These are phyloP conservation scores for Ceriops decandra DNA, from an alignment of 345 rosid species.

Conservation along the genomic window DNA sequence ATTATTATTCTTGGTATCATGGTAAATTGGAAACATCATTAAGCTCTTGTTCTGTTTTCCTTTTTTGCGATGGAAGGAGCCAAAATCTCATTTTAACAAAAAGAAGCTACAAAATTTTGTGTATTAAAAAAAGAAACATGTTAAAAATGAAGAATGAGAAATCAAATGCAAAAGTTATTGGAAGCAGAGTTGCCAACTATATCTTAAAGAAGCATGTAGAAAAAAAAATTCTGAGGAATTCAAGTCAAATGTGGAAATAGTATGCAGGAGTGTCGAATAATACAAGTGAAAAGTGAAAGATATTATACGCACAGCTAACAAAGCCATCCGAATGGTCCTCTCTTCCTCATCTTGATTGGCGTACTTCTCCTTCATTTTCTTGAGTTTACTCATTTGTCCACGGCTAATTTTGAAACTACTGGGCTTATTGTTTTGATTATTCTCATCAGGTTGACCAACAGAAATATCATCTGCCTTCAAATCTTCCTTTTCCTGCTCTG, in stretches of 20 bases:
- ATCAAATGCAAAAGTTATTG: not conserved
- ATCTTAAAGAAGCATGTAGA: no score
- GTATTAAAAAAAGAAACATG: no score
- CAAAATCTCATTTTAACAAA: no score
- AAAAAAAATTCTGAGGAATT: not conserved
- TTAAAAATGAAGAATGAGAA: not conserved
- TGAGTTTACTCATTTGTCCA: constrained; percentile 83
- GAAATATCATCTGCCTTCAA: constrained; percentile 28
- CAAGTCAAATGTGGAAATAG: not conserved
- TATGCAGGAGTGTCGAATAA: not conserved
- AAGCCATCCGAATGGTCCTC: constrained; percentile 72
- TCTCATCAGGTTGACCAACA: constrained; percentile 39
- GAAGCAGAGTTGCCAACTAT: not conserved
- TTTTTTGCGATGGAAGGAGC: no score
- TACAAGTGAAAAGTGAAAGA: not conserved
- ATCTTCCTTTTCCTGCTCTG: constrained; percentile 42
- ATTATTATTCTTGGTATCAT: no score
- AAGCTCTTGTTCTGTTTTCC: no score
- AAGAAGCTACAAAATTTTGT: no score
- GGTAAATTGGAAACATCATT: no score
- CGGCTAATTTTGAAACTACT: constrained; percentile 68
- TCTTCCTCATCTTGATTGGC: constrained; percentile 98
- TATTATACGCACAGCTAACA: constrained; percentile 72
- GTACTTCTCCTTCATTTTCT: constrained; percentile 98
- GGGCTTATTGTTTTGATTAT: constrained; percentile 41